Evolutionary conservation across 257 asterid species (phyloP), one percentile per base, ranked within the genome.

Genomic region (Knoxia roxburghii): DNA sequence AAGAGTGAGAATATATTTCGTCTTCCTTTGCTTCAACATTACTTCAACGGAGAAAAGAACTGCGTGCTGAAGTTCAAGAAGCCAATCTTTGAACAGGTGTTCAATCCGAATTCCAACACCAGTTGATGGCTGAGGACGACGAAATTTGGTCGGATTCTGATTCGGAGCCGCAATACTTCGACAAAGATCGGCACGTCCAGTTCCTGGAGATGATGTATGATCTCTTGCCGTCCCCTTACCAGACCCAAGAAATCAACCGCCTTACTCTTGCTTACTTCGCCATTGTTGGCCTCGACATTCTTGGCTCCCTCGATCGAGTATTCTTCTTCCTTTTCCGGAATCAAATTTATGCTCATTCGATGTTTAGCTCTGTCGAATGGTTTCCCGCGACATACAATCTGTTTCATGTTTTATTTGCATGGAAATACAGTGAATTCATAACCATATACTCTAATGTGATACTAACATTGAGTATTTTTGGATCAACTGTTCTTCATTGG

Each of bases 211-310:
- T 88, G 99, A 88, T 88, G 96, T 89, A 81, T 66, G 84, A 79
- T 37, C 68, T 85, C 26, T 73, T 93, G 70, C 99, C 99, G 2
- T 76, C 87, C 32, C 76, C 74, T 2, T 93, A 90, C 45, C 90
- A 93, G 77, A 77, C 68, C 29, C 96, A 93, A 59, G 97, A 93
- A 66, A 88, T 90, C 90, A 90, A 88, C 70, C 96, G 95, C 55
- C 81, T 93, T 40, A 90, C 97, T 46, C 96, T 93, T 64, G 95
- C 90, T 41, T 86, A 90, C 84, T 90, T 90, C 77, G 77, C 79
- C n/a, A 39, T 88, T 64, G 75, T 86, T 67, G 95, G 97, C 73
- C 88, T 93, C 81, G 88, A 86, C 77, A 65, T 93, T 56, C 91
- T 88, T 61, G 69, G 68, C 61, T 85, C 96, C 72, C 89, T 90